These are phyloP conservation scores for Dendrobium huoshanense DNA, from an alignment of 106 monocot species.

Conservation along the genomic window DNA sequence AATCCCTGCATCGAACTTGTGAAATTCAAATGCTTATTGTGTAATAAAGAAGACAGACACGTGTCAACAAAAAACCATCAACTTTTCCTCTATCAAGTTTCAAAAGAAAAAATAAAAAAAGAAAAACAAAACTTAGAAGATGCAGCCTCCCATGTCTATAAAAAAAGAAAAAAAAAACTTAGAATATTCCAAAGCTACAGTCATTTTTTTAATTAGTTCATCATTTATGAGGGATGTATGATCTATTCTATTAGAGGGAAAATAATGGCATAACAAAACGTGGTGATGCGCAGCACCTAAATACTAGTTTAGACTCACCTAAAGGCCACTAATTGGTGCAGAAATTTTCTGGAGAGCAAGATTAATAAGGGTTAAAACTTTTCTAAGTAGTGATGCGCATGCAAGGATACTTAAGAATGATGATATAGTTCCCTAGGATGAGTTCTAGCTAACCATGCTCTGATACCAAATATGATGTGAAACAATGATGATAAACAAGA, in stretches of 20 bases:
- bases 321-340: too few species aligned
- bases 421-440: too few species aligned
- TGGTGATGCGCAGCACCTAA: too few species aligned
- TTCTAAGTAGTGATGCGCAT: too few species aligned
- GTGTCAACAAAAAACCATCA: not conserved
- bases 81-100: not conserved
- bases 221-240: not conserved
- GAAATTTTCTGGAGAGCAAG: too few species aligned
- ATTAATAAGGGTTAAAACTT: too few species aligned
- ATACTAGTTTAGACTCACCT: too few species aligned
- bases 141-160: not conserved
- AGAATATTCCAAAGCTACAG: not conserved
- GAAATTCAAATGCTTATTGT: constrained; percentile 1
- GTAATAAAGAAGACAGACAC: not conserved
- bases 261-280: not conserved
- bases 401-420: too few species aligned
- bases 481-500: too few species aligned
- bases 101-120: not conserved
- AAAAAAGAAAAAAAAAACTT: not conserved
- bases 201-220: not conserved
- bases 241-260: too few species aligned
- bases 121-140: not conserved
- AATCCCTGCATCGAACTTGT: constrained; percentile 33
- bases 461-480: too few species aligned
- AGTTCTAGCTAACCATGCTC: too few species aligned